Evolutionary conservation across 2,329 filamentous ascomycete species (phyloP).

Genomic region (Penicillium corylophilum): DNA sequence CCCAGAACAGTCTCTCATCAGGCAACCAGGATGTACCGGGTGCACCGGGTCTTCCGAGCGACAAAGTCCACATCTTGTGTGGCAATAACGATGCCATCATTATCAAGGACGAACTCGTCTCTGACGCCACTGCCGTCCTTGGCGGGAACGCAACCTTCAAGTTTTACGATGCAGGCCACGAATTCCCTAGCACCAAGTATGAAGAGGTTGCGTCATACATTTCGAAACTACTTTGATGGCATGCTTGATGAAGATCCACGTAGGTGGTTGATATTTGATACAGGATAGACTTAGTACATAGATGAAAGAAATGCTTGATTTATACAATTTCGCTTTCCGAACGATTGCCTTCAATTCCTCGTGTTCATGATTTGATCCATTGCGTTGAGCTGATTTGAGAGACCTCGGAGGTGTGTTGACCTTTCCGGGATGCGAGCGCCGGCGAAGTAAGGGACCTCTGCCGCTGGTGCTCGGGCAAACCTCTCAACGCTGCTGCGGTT

Average conservation of each 20-base stretch:
- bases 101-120: slow-evolving; percentile 60
- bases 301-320: slow-evolving; percentile 2
- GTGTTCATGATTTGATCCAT: slow-evolving; percentile 30
- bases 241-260: neutral
- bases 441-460: slow-evolving; percentile 35
- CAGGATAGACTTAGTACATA: slow-evolving; percentile 12
- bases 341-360: slow-evolving; percentile 2
- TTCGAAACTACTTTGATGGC: slow-evolving; percentile 39
- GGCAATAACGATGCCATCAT: slow-evolving; percentile 68
- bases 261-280: neutral
- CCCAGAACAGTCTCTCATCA: slow-evolving; percentile 35
- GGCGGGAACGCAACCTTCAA: slow-evolving; percentile 59
- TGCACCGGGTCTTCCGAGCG: slow-evolving; percentile 35
- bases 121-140: slow-evolving; percentile 60
- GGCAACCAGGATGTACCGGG: slow-evolving; percentile 29
- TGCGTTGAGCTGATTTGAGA: slow-evolving; percentile 31
- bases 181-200: slow-evolving; percentile 64
- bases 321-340: slow-evolving; percentile 1
- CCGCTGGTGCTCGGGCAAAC: slow-evolving; percentile 26
- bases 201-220: slow-evolving; percentile 59
- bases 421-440: slow-evolving; percentile 32
- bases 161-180: slow-evolving; percentile 65
- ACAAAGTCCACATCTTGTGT: slow-evolving; percentile 63
- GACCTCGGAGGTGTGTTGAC: slow-evolving; percentile 28
- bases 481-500: slow-evolving; percentile 26